Base-by-base conservation (phyloP, 2,329 filamentous ascomycete species). In the Aspergillus japonicus region DNA sequence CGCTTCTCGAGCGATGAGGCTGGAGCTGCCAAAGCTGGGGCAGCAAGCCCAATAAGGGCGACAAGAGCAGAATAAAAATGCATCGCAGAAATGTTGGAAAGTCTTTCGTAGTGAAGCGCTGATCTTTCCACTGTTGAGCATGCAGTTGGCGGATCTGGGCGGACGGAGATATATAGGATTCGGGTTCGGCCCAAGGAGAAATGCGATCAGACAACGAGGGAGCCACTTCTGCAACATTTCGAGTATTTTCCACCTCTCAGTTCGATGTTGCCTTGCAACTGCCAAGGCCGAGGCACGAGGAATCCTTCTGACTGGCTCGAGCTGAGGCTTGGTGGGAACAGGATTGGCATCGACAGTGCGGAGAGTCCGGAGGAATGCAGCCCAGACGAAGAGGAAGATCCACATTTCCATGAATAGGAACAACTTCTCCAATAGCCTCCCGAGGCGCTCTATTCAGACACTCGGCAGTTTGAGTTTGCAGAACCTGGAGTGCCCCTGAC, bases 1-100 rank as follows among this genome's bases (percentile, higher is more conserved):
- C 66, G 58, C 23, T 64, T 62, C 2, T 29, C 50, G 5, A 68
- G 47, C 2, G 23, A 11, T 12, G 31, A 11, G 10, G 39, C 11
- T 56, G 50, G 14, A 24, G 35, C 51, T 23, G 58, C 61, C 19
- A 57, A 21, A 50, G 2, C 53, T 52, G 16, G 59, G 31, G 12
- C 56, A 42, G n/a, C 26, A 52, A n/a, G 53, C 16, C 48, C 60
- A 44, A 66, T 42, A 12, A 66, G 62, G 24, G 51, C 57, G 33
- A 54, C 51, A 31, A 66, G 29, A 16, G 65, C 39, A 21, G 47
- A 57, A 21, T 42, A 23, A 4, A 58, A 33, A 52, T 59, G 35
- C 65, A 68, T 67, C 19, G 4, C 31, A 23, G 49, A 39, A 19
- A 10, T n/a, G 7, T 4, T 8, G n/a, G 23, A 10, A 29, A 19